Conservation (phyloP, 2,329 filamentous ascomycete genomes). For the Apiospora marii region DNA sequence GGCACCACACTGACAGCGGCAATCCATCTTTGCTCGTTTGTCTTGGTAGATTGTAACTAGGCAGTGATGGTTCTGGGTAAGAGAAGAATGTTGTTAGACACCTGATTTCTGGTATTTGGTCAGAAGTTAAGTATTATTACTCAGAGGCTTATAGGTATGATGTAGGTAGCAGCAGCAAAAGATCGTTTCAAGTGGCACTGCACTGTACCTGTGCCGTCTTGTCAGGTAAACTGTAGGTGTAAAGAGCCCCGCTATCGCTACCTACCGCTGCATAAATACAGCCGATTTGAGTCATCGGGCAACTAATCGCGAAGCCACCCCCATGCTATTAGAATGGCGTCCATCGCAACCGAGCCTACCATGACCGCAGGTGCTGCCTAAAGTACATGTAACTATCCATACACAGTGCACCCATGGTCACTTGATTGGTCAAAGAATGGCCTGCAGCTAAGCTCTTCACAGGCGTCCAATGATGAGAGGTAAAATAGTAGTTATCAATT, state of each 20-base stretch:
- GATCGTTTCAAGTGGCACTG: neutral
- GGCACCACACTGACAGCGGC: slow-evolving; percentile 69
- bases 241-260: slow-evolving; percentile 6
- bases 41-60: neutral
- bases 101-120: neutral
- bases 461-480: neutral
- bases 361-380: slow-evolving; percentile 3
- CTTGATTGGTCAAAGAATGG: neutral
- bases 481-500: neutral
- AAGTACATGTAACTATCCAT: neutral
- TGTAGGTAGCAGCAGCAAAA: neutral
- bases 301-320: slow-evolving; percentile 8
- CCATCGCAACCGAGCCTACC: neutral
- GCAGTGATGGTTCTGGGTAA: neutral
- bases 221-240: neutral
- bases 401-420: neutral
- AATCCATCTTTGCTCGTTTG: slow-evolving; percentile 55
- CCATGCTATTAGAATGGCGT: neutral
- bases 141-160: neutral
- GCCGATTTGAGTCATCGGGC: slow-evolving; percentile 12
- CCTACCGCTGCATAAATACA: neutral
- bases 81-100: neutral
- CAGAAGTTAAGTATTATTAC: neutral
- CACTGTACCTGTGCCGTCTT: neutral
- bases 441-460: neutral